Evolutionary conservation across 2,329 filamentous ascomycete genomes (phyloP), one percentile per base, ranked within the genome.

Genomic region (Aureobasidium sp.): DNA sequence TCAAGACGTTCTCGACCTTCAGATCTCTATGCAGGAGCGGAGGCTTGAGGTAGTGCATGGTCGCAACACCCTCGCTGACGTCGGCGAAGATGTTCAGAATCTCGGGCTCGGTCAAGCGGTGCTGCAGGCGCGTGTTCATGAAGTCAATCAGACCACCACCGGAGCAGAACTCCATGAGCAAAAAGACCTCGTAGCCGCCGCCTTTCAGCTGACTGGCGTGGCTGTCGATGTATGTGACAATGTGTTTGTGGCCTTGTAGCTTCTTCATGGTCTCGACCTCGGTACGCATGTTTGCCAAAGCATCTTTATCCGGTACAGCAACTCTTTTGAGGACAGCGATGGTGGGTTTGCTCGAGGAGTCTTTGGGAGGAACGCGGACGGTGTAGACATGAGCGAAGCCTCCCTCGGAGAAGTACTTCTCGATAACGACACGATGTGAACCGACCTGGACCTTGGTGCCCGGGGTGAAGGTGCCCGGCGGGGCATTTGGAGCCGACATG

Each of bases 251-350:
- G 62, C 94, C 94, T 80, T 96, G 96, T 69, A 99, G 82, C 76
- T 94, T 92, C 85, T 99, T 99, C 94, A 99, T 99, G 14, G 94
- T 99, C 79, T 99, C 94, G 68, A 99, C 94, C 81, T 99, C 94
- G 67, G 87, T 97, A 75, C 94, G 87, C 94, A 99, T 97, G 75
- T 90, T 92, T 65, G 90, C 89, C 77, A 99, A 81, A 62, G 93
- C 85, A 66, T 96, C 90, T 81, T 96, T 97, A 77, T 99, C 94
- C 36, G 94, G 91, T 58, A 97, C 94, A 37, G 94, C 94, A 62
- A 99, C 94, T 71, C 94, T 83, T 81, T 99, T 97, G 71, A 97
- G 80, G 53, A 97, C 92, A 11, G 90, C 91, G 68, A 85, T 80
- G 68, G 95, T 89, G 66, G 88, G 87, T 65, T 89, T 89, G 73